Evolutionary conservation across 1,139 yeast species (phyloP), one percentile per base, ranked within the genome.

Genomic region (Magnusiomyces ingens): DNA sequence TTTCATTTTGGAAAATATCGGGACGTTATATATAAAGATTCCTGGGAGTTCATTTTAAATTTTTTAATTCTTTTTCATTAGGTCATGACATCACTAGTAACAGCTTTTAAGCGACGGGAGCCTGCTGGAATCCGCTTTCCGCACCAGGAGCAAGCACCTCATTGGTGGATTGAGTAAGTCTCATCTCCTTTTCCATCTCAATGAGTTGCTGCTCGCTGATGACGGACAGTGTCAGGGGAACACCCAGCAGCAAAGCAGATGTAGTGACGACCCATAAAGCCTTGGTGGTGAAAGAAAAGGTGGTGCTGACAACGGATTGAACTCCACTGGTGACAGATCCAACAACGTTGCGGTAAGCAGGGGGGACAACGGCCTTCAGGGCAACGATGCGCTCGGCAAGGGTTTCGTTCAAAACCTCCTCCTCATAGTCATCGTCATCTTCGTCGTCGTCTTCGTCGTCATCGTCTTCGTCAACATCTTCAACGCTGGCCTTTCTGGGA

Each of bases 101-200:
- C 38, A 15, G 55, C 57, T n/a, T 54, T 26, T 26, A 26, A 26
- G 32, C 59, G 44, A 57, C 57, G 15, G 59, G 58, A 50, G 63
- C 60, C 43, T 56, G 74, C 56, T 72, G 77, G 69, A 77, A 77
- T 17, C 81, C 82, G 59, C 74, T 73, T 66, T 78, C 82, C 49
- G 85, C 80, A 57, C 88, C 87, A 59, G 91, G 85, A 52, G 94
- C 90, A 65, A 87, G 76, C 51, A 51, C 83, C 60, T 85, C 94
- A 67, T 84, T 88, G 41, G 94, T 88, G 58, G 88, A 84, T 72
- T 86, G 90, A 69, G 85, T 91, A 68, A 89, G 77, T 63, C 85
- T 82, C 79, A 90, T 84, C 68, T 89, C 95, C 76, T 87, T 88
- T 75, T 91, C 97, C 85, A 89, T 81, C 74, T 91, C 97, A 69